Evolutionary conservation across 805 yeast species (phyloP).

Genomic region (Kazachstania psychrophila): DNA sequence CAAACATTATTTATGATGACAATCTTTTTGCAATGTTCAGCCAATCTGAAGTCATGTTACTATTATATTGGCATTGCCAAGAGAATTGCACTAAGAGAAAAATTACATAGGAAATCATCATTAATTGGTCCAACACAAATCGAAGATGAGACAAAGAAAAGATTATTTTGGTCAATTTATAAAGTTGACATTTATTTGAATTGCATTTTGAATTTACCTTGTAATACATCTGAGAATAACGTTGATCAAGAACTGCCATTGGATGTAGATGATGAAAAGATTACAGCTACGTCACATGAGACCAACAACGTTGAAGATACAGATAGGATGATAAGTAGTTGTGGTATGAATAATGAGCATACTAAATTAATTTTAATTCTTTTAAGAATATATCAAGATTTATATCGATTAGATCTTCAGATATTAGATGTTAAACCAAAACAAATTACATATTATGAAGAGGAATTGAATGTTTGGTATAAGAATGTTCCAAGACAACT

Average conservation of each 20-base stretch:
- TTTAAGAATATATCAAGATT: constrained; percentile 14
- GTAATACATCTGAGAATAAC: constrained; percentile 65
- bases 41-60: constrained; percentile 77
- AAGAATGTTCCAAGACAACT: constrained; percentile 60
- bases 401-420: constrained; percentile 6
- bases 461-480: constrained; percentile 64
- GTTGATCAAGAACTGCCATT: constrained; percentile 81
- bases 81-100: constrained; percentile 73
- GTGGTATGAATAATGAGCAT: constrained; percentile 79
- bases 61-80: constrained; percentile 84
- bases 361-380: constrained; percentile 64
- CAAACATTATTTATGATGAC: constrained; percentile 83
- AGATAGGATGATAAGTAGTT: constrained; percentile 41
- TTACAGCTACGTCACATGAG: constrained; percentile 37
- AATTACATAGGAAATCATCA: constrained; percentile 64
- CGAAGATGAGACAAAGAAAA: constrained; percentile 72
- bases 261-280: constrained; percentile 80
- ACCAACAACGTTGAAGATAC: neutral
- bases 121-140: constrained; percentile 58
- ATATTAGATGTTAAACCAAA: constrained; percentile 3
- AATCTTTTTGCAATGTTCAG: constrained; percentile 78
- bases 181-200: constrained; percentile 87
- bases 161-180: constrained; percentile 82
- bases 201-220: constrained; percentile 78
- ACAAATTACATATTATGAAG: constrained; percentile 52